phyloP scores from a whole-genome alignment of 2,329 filamentous ascomycete species.

The Pseudogymnoascus sp. region DNA sequence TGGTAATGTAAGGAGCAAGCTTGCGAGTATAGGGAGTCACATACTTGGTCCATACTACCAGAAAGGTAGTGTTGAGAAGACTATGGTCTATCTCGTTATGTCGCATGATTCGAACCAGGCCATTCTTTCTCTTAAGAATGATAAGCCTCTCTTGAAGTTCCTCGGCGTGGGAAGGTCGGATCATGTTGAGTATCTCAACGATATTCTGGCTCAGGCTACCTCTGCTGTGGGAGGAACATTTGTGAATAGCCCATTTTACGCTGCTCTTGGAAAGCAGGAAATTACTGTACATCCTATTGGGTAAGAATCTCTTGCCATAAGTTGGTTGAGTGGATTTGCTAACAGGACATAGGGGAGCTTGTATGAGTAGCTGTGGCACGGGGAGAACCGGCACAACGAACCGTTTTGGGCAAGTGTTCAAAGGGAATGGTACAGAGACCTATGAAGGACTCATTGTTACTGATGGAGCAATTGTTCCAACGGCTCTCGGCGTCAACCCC shows the following conservation, averaged over 20 bases:
- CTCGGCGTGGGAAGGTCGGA: slow-evolving; percentile 49
- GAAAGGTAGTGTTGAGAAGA: slow-evolving; percentile 50
- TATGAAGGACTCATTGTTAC: slow-evolving; percentile 54
- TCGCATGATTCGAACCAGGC: slow-evolving; percentile 52
- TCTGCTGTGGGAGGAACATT: slow-evolving; percentile 53
- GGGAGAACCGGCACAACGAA: slow-evolving; percentile 52
- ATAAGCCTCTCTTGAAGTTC: slow-evolving; percentile 54
- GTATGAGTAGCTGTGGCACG: slow-evolving; percentile 53
- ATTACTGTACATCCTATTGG: slow-evolving; percentile 62
- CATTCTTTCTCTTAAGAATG: slow-evolving; percentile 49
- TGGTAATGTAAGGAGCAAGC: slow-evolving; percentile 38
- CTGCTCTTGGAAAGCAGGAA: slow-evolving; percentile 48
- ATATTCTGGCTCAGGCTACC: slow-evolving; percentile 46
- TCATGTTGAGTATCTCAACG: slow-evolving; percentile 47
- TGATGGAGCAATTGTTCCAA: slow-evolving; percentile 55
- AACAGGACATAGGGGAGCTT: slow-evolving; percentile 45
- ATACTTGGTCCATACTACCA: slow-evolving; percentile 52
- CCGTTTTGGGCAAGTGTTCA: slow-evolving; percentile 54
- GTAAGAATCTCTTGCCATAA: slow-evolving; percentile 28
- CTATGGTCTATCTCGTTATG: slow-evolving; percentile 60
- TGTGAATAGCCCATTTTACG: slow-evolving; percentile 51
- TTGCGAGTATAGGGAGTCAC: slow-evolving; percentile 45
- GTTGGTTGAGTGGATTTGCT: slow-evolving; percentile 11
- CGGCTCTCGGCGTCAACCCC: slow-evolving; percentile 57
- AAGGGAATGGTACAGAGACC: slow-evolving; percentile 42